Evolutionary conservation across 306 rosid genomes (phyloP), one percentile per base, ranked within the genome.

Genomic region (Dryas alaskensis): DNA sequence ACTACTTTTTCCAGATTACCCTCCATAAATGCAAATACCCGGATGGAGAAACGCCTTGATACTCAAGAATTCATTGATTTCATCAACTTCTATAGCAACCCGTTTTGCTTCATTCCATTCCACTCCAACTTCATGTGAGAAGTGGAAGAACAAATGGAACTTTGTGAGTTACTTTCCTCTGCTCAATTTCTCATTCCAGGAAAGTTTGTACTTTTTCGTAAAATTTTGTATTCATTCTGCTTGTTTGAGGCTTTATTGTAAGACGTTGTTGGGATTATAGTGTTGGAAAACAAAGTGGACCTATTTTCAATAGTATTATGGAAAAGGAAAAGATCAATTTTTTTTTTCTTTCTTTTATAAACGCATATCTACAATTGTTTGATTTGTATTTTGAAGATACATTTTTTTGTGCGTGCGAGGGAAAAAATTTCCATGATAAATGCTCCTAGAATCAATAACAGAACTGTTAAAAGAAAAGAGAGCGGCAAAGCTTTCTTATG

Each of bases 101-200:
- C 83, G 60, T 66, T 75, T 80, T 13, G 80, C 88, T 4, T 78
- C 82, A 2, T 89, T 90, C 80, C 97, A 90, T 80, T 90, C 90
- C 43, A 80, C 97, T 51, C 85, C 98, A 0, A 62, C 73, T 80
- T 81, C 73, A 4, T 83, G 51, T 72, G 88, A 89, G 5, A 85
- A 84, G 37, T 76, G 81, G 87, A 88, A 76, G 45, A 79, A 45
- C 78, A 88, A 86, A 74, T 82, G 80, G 82, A 79, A 81, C 19
- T 73, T 84, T 4, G 98, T 93, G 64, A 86, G 94, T 65, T 68
- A 8, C 64, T 69, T 47, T 10, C 50, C 60, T 14, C 40, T 14
- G 40, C 54, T 43, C 1, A 7, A 31, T 12, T 31, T 31, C 42
- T 13, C 71, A 49, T 13, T 27, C 49, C 22, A 49, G 60, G 47